Evolutionary conservation across 2,329 filamentous ascomycete genomes (phyloP).

Genomic region (Pleurostoma richardsiae): DNA sequence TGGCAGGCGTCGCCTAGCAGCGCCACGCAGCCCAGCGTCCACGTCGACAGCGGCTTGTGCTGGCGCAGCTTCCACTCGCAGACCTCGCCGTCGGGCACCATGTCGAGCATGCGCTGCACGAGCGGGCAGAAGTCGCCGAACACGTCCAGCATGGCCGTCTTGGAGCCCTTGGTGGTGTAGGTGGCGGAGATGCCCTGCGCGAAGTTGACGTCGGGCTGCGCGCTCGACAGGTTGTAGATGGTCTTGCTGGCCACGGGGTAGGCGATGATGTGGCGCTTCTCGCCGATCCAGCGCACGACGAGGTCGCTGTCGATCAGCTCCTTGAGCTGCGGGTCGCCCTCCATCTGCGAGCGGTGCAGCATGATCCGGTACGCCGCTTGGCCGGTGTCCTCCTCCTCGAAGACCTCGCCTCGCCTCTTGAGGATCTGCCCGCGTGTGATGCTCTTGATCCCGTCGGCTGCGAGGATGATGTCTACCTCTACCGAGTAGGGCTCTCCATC

Average conservation of each 20-base stretch:
- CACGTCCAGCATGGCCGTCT: conserved; percentile 55
- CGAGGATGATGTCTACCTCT: conserved; percentile 47
- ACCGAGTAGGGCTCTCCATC: conserved; percentile 48
- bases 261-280: conserved; percentile 70
- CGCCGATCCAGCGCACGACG: conserved; percentile 72
- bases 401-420: conserved; percentile 40
- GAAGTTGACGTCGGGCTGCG: conserved; percentile 58
- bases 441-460: conserved; percentile 53
- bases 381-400: conserved; percentile 61
- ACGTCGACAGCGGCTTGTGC: conserved; percentile 50
- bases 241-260: conserved; percentile 66
- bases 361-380: conserved; percentile 79
- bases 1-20: conserved; percentile 63
- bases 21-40: conserved; percentile 51
- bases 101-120: conserved; percentile 52
- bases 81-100: conserved; percentile 57
- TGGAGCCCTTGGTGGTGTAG: conserved; percentile 60
- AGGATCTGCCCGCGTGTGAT: conserved; percentile 48
- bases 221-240: conserved; percentile 60
- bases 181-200: conserved; percentile 51
- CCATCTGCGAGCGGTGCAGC: conserved; percentile 61
- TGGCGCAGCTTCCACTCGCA: conserved; percentile 61
- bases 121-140: conserved; percentile 57
- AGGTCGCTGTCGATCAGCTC: conserved; percentile 61
- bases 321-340: conserved; percentile 60